These are phyloP conservation scores for Galerina sulciceps DNA, from an alignment of 768 basidiomycete species.

Conservation along the genomic window DNA sequence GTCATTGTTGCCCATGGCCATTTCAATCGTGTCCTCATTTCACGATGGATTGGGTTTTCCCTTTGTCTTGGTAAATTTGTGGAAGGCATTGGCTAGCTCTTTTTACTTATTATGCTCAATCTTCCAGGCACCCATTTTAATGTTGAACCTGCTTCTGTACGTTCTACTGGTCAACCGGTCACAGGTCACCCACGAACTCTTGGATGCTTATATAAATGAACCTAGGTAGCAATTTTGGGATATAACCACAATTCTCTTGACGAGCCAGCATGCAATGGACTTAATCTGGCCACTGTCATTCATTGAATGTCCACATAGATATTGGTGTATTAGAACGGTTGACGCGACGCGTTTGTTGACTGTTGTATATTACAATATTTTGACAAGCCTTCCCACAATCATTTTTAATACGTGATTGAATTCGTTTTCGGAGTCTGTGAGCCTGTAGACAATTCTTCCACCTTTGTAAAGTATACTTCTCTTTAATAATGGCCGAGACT, in stretches of 20 bases:
- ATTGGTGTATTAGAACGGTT: background rate
- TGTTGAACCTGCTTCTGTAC: conserved; percentile 83
- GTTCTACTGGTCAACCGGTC: conserved; percentile 19
- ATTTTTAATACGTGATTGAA: conserved; percentile 14
- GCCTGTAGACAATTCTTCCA: conserved; percentile 5
- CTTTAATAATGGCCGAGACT: conserved; percentile 31
- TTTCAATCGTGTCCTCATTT: conserved; percentile 51
- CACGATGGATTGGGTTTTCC: conserved; percentile 32
- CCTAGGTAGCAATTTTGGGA: conserved; percentile 75
- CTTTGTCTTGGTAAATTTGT: conserved; percentile 31
- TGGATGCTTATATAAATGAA: background rate
- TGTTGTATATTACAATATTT: conserved; percentile 17
- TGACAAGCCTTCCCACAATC: conserved; percentile 29
- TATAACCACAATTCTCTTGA: conserved; percentile 83
- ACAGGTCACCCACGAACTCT: background rate
- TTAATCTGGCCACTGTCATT: conserved; percentile 60
- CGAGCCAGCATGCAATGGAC: conserved; percentile 77
- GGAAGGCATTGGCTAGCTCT: background rate
- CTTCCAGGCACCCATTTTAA: conserved; percentile 73
- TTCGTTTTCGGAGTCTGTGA: background rate
- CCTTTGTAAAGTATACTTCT: conserved; percentile 16
- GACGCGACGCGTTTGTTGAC: conserved; percentile 39
- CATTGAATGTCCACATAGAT: conserved; percentile 8
- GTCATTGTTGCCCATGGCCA: conserved; percentile 92
- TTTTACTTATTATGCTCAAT: conserved; percentile 7